These are phyloP conservation scores for Triticum timopheevii DNA, from an alignment of 176 grass and related monocot species.

Conservation along the genomic window DNA sequence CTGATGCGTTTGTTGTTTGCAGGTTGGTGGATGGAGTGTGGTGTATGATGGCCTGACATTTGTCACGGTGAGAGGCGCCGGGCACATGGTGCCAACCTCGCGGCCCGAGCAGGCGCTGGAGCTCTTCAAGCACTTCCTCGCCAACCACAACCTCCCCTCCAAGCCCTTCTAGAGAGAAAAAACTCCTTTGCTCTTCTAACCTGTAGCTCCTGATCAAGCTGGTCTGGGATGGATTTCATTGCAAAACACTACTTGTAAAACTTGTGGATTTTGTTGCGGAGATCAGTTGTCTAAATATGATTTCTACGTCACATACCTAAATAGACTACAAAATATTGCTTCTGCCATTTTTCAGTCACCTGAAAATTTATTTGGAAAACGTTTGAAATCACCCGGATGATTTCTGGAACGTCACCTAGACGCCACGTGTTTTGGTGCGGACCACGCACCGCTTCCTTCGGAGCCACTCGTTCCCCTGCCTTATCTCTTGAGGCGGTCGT, in stretches of 20 bases:
- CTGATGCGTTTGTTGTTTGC: background rate
- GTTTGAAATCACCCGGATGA: no score
- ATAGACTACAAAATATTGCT: no score
- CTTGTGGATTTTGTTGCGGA: background rate
- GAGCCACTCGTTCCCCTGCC: no score
- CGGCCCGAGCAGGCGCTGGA: conserved; percentile 1
- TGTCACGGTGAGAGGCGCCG: conserved; percentile 48
- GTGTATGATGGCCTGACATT: conserved; percentile 55
- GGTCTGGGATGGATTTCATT: background rate
- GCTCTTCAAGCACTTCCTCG: conserved; percentile 44
- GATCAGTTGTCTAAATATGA: no score
- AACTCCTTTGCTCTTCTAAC: background rate
- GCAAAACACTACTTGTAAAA: background rate
- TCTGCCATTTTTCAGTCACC: no score
- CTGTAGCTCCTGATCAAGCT: background rate
- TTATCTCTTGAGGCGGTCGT: no score
- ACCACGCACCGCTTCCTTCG: no score
- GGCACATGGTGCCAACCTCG: conserved; percentile 45
- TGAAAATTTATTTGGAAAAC: no score
- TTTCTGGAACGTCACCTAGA: no score
- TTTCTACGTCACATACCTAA: no score
- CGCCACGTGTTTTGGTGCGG: no score
- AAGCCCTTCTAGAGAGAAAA: conserved; percentile 33
- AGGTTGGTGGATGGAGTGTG: conserved; percentile 63
- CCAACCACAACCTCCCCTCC: conserved; percentile 34